Base-by-base conservation (phyloP, 2,329 filamentous ascomycete species). In the Camillea tinctor region DNA sequence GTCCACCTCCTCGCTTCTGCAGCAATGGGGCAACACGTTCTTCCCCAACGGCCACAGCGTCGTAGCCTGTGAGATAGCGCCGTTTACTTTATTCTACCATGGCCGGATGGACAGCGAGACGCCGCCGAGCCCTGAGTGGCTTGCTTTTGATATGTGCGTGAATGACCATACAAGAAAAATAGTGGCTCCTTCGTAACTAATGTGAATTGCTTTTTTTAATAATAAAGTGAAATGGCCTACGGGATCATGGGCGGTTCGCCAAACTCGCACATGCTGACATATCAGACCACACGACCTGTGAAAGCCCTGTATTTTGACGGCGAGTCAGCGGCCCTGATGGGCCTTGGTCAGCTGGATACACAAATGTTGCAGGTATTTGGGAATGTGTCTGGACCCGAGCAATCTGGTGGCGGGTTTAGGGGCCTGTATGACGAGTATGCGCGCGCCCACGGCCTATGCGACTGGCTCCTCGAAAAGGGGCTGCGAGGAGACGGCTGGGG, bases 331-430 rank as follows among this genome's bases (percentile, higher is more conserved):
- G 75, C 79, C 50, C 69, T 83, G n/a, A 77, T 79, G 72, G 77
- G 77, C 1, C 68, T 73, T 2, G 80, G 80, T 1, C 77, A 77
- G 64, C 71, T 80, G 56, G 79, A 81, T 66, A 72, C 75, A 4
- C 81, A 83, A 69, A 83, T 82, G 79, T 71, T 82, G 19, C 74
- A 81, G 40, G 66, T 83, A 2, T 81, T 77, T 62, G 80, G 80
- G 1, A 80, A 81, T 63, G 68, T 80, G 4, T 73, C 73, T 1
- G 77, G 77, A 0, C 75, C 75, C 7, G 22, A 53, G 13, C 21
- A 57, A 0, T 57, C 56, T 4, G 60, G 64, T 4, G 60, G 64
- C 9, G 68, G 61, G 2, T 75, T 73, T 64, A 64, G 72, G 23
- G 76, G 77, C 1, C 63, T 82, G 22, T 69, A 70, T 48, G 75